These are phyloP conservation scores for Musa beccarii DNA, from an alignment of 176 grass and related monocot genomes.

Conservation along the genomic window DNA sequence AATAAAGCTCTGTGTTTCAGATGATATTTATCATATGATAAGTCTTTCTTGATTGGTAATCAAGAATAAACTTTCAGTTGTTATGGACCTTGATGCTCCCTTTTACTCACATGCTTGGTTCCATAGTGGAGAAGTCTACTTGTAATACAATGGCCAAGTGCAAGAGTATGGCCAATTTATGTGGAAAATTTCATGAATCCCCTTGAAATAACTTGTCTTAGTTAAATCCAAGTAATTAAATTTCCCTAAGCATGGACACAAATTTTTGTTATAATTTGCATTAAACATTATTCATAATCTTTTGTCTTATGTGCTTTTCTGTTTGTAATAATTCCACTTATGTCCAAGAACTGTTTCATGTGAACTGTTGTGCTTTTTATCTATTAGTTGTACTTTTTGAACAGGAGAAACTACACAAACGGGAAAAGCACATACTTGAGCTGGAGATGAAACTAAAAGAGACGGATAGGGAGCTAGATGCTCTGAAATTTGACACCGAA, in stretches of 20 bases:
- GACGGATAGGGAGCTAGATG: conserved; percentile 58
- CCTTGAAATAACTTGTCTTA: not conserved
- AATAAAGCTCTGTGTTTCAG: not conserved
- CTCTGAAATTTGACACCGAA: conserved; percentile 88
- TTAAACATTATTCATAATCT: not conserved
- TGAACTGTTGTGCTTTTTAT: not conserved
- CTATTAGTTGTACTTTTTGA: not conserved
- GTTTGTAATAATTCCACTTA: not conserved
- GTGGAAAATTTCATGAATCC: not conserved
- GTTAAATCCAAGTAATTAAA: too few species aligned
- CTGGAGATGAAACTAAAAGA: conserved; percentile 76
- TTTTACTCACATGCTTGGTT: not conserved
- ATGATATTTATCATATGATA: not conserved
- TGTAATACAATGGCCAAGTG: not conserved
- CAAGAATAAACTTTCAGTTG: not conserved
- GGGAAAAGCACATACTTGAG: conserved; percentile 75
- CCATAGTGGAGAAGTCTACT: not conserved
- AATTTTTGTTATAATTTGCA: not conserved
- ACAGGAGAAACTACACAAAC: conserved; percentile 86
- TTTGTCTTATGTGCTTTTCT: not conserved
- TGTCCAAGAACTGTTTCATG: not conserved
- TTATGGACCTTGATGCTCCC: not conserved
- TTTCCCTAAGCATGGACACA: not conserved
- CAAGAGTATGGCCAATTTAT: not conserved
- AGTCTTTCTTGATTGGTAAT: too few species aligned